phyloP scores from a whole-genome alignment of 306 rosid species.

The Trifolium dubium region DNA sequence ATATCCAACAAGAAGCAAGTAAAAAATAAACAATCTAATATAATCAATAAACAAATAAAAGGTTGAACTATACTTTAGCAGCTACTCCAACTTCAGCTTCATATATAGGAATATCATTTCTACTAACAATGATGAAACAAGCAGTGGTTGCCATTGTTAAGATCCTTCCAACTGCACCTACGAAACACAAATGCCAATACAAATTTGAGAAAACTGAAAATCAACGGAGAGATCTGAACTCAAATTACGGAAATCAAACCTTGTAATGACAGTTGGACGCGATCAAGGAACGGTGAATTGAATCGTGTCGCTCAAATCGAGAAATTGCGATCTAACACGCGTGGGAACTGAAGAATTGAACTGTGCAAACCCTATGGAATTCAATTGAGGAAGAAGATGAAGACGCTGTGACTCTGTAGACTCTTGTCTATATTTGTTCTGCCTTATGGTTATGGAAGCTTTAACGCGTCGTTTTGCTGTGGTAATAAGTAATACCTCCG shows the following conservation, averaged over 20 bases:
- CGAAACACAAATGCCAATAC: not conserved
- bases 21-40: not conserved
- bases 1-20: conserved; percentile 14
- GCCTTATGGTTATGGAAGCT: no score
- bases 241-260: conserved; percentile 14
- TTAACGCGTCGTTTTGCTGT: no score
- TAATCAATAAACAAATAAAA: not conserved
- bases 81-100: conserved; percentile 99
- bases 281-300: conserved; percentile 4
- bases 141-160: conserved; percentile 85
- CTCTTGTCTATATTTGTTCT: no score
- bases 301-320: not conserved
- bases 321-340: not conserved
- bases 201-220: conserved; percentile 8
- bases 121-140: conserved; percentile 94
- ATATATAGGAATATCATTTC: conserved; percentile 94
- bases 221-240: conserved; percentile 12
- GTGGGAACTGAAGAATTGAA: no score
- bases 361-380: no score
- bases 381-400: no score
- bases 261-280: not conserved
- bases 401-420: no score
- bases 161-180: conserved; percentile 24
- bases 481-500: no score
- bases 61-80: conserved; percentile 61